These are phyloP conservation scores for Pythium utonaiense DNA, from an alignment of 352 stramenopile genomes.

Conservation along the genomic window DNA sequence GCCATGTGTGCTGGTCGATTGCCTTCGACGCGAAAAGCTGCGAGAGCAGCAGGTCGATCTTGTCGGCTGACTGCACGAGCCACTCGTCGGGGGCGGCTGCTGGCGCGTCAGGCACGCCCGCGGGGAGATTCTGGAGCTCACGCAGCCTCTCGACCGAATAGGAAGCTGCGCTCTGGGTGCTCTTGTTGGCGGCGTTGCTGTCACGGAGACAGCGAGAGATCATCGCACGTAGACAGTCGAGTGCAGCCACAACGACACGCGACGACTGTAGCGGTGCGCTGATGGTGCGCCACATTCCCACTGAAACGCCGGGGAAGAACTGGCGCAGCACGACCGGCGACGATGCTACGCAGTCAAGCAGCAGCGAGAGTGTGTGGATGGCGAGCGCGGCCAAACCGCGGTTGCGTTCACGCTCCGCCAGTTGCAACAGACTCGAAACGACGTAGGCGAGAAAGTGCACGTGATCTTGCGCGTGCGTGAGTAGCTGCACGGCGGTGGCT, in stretches of 20 bases:
- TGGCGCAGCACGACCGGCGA: slow-evolving; percentile 33
- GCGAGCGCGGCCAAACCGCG: slow-evolving; percentile 6
- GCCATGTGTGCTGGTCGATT: slow-evolving; percentile 44
- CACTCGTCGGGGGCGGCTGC: slow-evolving; percentile 30
- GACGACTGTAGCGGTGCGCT: slow-evolving; percentile 67
- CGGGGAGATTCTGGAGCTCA: not conserved
- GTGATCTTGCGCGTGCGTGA: slow-evolving; percentile 27
- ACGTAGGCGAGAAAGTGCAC: slow-evolving; percentile 72
- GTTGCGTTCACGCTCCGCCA: slow-evolving; percentile 35
- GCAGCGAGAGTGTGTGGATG: not conserved
- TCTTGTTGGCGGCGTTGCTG: not conserved
- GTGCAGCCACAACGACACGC: slow-evolving; percentile 52
- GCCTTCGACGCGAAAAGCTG: slow-evolving; percentile 44
- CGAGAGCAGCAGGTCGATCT: slow-evolving; percentile 62
- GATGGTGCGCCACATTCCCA: slow-evolving; percentile 59
- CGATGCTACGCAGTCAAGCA: not conserved
- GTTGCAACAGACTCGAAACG: slow-evolving; percentile 54
- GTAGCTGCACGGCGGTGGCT: not conserved
- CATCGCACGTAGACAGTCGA: slow-evolving; percentile 43
- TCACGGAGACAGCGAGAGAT: slow-evolving; percentile 34
- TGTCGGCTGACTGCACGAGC: slow-evolving; percentile 47
- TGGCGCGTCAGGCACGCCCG: not conserved
- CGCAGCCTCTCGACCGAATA: slow-evolving; percentile 27
- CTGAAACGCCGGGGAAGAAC: slow-evolving; percentile 67
- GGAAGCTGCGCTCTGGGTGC: not conserved